phyloP scores from a whole-genome alignment of 495 filamentous ascomycete species.

The Penicillium canescens region DNA sequence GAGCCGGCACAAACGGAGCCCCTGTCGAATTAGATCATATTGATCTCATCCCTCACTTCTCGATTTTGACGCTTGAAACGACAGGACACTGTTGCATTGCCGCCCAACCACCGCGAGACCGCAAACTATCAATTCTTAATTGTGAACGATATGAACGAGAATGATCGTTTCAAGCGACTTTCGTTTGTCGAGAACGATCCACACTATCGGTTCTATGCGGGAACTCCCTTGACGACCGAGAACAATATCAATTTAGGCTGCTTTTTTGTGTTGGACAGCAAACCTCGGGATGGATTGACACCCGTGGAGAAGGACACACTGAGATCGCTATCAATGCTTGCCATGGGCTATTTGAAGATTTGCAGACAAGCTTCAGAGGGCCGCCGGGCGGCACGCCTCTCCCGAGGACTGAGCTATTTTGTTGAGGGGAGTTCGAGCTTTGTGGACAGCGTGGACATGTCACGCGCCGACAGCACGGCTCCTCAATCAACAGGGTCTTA shows the following conservation, averaged over 20 bases:
- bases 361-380: slow-evolving; percentile 58
- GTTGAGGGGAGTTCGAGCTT: slow-evolving; percentile 56
- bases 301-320: slow-evolving; percentile 40
- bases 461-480: slow-evolving; percentile 24
- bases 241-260: slow-evolving; percentile 71
- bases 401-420: slow-evolving; percentile 62
- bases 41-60: neutral
- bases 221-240: slow-evolving; percentile 60
- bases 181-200: slow-evolving; percentile 44
- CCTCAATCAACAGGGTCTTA: slow-evolving; percentile 27
- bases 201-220: slow-evolving; percentile 48
- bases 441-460: slow-evolving; percentile 32
- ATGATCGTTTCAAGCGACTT: slow-evolving; percentile 42
- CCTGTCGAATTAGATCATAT: neutral
- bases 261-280: slow-evolving; percentile 62
- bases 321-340: slow-evolving; percentile 50
- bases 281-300: slow-evolving; percentile 36
- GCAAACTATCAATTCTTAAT: slow-evolving; percentile 34
- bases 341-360: slow-evolving; percentile 65
- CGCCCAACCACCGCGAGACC: slow-evolving; percentile 29
- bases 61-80: neutral
- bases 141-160: slow-evolving; percentile 38
- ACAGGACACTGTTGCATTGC: slow-evolving; percentile 37
- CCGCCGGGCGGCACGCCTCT: slow-evolving; percentile 57
- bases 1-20: neutral